Conservation (phyloP, 2,329 filamentous ascomycete genomes). For the Juglanconis sp. region DNA sequence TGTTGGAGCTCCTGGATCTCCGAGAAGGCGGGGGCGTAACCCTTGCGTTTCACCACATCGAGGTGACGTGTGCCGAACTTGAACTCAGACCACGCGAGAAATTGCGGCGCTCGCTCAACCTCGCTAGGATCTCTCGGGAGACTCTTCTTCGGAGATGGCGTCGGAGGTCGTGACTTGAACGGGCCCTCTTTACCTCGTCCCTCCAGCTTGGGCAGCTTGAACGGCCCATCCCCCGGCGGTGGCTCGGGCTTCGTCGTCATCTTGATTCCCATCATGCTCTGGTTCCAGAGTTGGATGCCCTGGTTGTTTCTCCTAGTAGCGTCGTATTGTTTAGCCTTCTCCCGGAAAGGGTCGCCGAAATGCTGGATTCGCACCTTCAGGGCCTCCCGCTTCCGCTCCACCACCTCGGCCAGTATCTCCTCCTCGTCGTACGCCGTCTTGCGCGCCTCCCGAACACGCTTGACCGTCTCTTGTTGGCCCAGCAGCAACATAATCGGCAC, state of each 20-base stretch:
- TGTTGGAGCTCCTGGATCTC: not conserved
- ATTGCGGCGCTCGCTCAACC: not conserved
- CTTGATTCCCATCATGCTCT: not conserved
- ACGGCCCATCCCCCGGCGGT: not conserved
- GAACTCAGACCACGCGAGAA: not conserved
- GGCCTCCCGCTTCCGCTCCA: not conserved
- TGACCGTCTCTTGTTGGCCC: constrained; percentile 27
- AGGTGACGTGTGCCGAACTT: not conserved
- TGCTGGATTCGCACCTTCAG: not conserved
- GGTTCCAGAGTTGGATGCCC: constrained; percentile 2
- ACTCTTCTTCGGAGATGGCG: not conserved
- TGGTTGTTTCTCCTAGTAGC: not conserved
- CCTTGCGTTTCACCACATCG: not conserved
- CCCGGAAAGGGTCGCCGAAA: no score
- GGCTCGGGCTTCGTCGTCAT: not conserved
- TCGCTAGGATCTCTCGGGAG: not conserved
- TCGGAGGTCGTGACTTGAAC: not conserved
- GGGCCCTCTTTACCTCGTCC: not conserved
- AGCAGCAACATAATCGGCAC: constrained; percentile 25
- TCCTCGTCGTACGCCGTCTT: not conserved
- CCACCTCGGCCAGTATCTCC: not conserved
- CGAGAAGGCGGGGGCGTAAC: not conserved
- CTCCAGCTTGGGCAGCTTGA: not conserved
- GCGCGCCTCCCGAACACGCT: constrained; percentile 20
- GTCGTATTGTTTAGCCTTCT: not conserved